Conservation (phyloP, 352 stramenopile genomes). For the Phytophthora kernoviae region DNA sequence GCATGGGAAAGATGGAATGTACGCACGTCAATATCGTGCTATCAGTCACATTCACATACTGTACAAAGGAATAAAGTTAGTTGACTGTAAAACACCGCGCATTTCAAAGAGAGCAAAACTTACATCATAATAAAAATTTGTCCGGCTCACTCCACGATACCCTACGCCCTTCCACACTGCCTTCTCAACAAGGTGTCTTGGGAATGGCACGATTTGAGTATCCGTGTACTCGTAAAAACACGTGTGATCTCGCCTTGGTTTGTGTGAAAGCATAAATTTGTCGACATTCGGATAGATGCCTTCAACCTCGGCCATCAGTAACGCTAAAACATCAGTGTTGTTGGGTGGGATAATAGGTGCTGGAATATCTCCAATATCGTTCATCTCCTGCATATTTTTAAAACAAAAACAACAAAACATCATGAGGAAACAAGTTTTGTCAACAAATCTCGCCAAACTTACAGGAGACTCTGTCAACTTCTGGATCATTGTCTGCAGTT, state of each 20-base stretch:
- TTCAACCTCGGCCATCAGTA: background rate
- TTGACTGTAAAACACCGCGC: background rate
- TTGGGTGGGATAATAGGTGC: background rate
- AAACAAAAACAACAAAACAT: too few relatives aligned
- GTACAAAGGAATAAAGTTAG: background rate
- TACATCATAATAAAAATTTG: conserved; percentile 4
- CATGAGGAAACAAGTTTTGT: too few relatives aligned
- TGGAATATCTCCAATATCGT: too few relatives aligned
- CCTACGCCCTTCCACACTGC: background rate
- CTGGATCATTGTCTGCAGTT: background rate
- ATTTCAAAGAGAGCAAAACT: background rate
- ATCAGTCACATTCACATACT: background rate
- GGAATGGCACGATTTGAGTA: conserved; percentile 3
- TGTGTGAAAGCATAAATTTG: too few relatives aligned
- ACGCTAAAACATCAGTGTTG: background rate
- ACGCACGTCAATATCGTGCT: background rate
- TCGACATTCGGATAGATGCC: background rate
- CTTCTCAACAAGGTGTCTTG: background rate
- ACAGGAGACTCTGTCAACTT: background rate
- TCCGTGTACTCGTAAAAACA: background rate
- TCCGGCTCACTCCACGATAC: background rate
- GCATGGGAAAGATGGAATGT: background rate
- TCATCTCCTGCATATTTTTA: too few relatives aligned
- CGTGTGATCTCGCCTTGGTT: too few relatives aligned
- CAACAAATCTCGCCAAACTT: background rate